Evolutionary conservation across 176 grass and related monocot species (phyloP).

Genomic region (Alloteropsis semialata): DNA sequence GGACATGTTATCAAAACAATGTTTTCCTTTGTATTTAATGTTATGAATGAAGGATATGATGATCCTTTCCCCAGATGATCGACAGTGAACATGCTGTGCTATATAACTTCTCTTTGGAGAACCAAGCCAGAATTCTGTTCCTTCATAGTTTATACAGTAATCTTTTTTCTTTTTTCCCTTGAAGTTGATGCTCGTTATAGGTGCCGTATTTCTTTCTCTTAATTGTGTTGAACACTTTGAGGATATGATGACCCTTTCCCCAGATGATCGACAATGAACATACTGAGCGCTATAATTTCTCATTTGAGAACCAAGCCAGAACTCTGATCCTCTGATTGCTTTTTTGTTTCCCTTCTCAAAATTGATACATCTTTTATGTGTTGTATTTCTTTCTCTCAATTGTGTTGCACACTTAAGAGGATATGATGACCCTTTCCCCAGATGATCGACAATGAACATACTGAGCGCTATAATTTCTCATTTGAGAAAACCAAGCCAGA

Average conservation of each 20-base stretch:
- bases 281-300: constrained; percentile 40
- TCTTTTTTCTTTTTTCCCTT: not conserved
- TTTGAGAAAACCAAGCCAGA: constrained; percentile 44
- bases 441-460: constrained; percentile 55
- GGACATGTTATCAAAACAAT: not conserved
- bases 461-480: constrained; percentile 44
- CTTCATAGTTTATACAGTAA: not conserved
- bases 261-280: constrained; percentile 52
- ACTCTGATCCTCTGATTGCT: constrained; percentile 42
- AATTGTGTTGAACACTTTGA: not conserved
- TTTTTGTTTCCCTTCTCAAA: not conserved
- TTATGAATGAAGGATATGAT: not conserved
- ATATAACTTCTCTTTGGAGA: constrained; percentile 20
- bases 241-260: constrained; percentile 52
- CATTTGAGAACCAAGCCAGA: constrained; percentile 43
- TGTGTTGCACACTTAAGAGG: not conserved
- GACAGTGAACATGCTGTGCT: not conserved
- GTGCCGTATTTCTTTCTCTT: too few species aligned
- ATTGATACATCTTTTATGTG: not conserved
- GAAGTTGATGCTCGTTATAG: too few species aligned
- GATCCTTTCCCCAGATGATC: constrained; percentile 34
- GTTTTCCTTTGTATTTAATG: not conserved
- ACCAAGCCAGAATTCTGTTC: constrained; percentile 35
- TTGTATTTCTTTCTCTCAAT: not conserved
- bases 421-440: constrained; percentile 57